Evolutionary conservation across 2,329 filamentous ascomycete genomes (phyloP).

Genomic region (Colletotrichum sp.): DNA sequence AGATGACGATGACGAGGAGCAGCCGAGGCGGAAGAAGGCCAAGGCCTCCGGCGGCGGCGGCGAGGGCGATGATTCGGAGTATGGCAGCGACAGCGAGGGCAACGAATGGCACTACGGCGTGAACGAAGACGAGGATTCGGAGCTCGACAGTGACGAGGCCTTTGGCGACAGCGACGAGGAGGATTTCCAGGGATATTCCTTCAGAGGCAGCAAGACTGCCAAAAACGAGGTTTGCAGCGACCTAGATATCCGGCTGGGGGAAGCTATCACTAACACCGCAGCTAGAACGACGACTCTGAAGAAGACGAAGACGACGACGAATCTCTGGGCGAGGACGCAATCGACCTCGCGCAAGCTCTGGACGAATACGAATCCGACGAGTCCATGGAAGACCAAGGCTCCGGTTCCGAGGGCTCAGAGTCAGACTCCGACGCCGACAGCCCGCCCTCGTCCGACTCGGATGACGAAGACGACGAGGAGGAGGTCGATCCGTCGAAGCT

Average conservation of each 20-base stretch:
- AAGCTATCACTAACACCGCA: conserved; percentile 35
- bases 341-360: conserved; percentile 62
- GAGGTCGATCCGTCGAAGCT: conserved; percentile 60
- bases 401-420: conserved; percentile 46
- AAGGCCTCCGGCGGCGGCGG: conserved; percentile 49
- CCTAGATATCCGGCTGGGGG: fast-evolving
- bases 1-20: conserved; percentile 60
- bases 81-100: conserved; percentile 84
- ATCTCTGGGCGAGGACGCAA: conserved; percentile 63
- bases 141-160: conserved; percentile 76
- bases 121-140: conserved; percentile 65
- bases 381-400: conserved; percentile 45
- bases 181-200: conserved; percentile 75
- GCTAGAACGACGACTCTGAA: conserved; percentile 61
- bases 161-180: conserved; percentile 91
- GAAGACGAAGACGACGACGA: conserved; percentile 60
- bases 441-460: conserved; percentile 52
- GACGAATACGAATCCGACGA: conserved; percentile 58
- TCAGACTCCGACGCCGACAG: conserved; percentile 50
- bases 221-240: conserved; percentile 27
- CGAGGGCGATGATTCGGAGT: conserved; percentile 63
- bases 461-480: conserved; percentile 53
- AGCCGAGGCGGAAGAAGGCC: conserved; percentile 45
- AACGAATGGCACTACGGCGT: conserved; percentile 83
- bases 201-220: conserved; percentile 51